phyloP scores from a whole-genome alignment of 768 basidiomycete genomes.

The Kwoniella shandongensis region DNA sequence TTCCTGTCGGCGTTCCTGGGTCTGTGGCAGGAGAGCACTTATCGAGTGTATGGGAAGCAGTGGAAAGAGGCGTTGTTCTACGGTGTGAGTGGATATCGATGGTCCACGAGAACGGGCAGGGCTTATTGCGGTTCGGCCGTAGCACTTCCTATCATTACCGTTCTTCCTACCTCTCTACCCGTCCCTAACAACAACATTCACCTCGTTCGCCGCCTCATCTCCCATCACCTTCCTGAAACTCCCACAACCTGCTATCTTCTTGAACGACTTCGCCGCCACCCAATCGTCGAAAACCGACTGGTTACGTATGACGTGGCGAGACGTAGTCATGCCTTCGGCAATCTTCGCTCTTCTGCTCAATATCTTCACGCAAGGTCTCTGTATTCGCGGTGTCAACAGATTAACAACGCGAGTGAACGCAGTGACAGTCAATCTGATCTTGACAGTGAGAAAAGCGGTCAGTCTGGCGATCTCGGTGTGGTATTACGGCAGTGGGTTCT shows the following conservation, averaged over 20 bases:
- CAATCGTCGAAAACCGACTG: background rate
- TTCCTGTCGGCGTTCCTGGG: conserved; percentile 70
- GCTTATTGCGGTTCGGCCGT: conserved; percentile 2
- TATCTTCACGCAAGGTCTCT: conserved; percentile 72
- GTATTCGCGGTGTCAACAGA: conserved; percentile 77
- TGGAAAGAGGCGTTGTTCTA: conserved; percentile 87
- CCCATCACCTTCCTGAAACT: conserved; percentile 44
- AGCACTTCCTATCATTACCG: conserved; percentile 81
- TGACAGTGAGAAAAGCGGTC: conserved; percentile 77
- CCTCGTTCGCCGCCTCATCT: conserved; percentile 59
- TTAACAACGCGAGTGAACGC: conserved; percentile 75
- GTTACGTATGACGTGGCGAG: conserved; percentile 6
- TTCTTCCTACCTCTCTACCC: conserved; percentile 67
- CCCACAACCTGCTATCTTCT: conserved; percentile 13
- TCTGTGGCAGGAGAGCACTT: conserved; percentile 73
- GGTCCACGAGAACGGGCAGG: background rate
- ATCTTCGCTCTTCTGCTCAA: conserved; percentile 66
- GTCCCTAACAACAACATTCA: conserved; percentile 61
- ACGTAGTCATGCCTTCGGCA: conserved; percentile 53
- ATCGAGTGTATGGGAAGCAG: conserved; percentile 67
- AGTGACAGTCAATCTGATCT: conserved; percentile 75
- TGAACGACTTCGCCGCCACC: background rate
- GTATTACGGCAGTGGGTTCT: conserved; percentile 78
- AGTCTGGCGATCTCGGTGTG: conserved; percentile 78
- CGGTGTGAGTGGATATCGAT: conserved; percentile 59